These are phyloP conservation scores for Peronospora destructor DNA, from an alignment of 352 stramenopile genomes.

Conservation along the genomic window DNA sequence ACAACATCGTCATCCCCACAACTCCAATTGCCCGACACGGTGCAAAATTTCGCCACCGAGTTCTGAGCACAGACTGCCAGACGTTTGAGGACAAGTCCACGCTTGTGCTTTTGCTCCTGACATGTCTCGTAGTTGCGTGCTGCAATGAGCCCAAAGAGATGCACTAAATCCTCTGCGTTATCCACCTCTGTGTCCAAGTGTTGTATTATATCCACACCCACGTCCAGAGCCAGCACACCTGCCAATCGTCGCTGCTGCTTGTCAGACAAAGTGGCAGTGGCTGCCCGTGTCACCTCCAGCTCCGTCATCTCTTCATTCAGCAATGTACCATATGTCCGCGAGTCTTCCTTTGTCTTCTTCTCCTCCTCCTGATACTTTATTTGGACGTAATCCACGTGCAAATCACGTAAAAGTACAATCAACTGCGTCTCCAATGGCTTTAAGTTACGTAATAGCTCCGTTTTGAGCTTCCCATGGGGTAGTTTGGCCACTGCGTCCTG, in stretches of 20 bases:
- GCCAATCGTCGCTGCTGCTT: conserved; percentile 23
- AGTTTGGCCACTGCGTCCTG: conserved; percentile 59
- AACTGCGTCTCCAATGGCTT: conserved; percentile 22
- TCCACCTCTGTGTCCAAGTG: conserved; percentile 6
- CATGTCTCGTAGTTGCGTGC: conserved; percentile 38
- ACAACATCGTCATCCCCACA: conserved; percentile 16
- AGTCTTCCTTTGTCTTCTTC: not conserved
- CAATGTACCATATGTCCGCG: conserved; percentile 11
- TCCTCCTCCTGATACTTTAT: conserved; percentile 8
- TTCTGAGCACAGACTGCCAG: conserved; percentile 21
- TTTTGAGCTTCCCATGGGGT: conserved; percentile 40
- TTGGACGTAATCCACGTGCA: conserved; percentile 23
- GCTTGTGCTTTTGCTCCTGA: conserved; percentile 30
- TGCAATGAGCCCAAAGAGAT: conserved; percentile 32
- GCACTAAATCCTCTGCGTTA: conserved; percentile 19
- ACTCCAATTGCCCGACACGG: conserved; percentile 28
- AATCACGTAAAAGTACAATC: conserved; percentile 27
- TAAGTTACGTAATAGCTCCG: conserved; percentile 38
- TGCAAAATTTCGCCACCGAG: conserved; percentile 11
- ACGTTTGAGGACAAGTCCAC: conserved; percentile 30
- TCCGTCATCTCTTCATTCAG: conserved; percentile 55
- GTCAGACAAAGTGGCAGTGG: conserved; percentile 4
- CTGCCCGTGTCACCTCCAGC: conserved; percentile 34
- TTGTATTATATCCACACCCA: conserved; percentile 6
- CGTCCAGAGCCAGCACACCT: conserved; percentile 39